Evolutionary conservation across 1,284 basidiomycete genomes (phyloP).

Genomic region (Apiotrichum gamsii): DNA sequence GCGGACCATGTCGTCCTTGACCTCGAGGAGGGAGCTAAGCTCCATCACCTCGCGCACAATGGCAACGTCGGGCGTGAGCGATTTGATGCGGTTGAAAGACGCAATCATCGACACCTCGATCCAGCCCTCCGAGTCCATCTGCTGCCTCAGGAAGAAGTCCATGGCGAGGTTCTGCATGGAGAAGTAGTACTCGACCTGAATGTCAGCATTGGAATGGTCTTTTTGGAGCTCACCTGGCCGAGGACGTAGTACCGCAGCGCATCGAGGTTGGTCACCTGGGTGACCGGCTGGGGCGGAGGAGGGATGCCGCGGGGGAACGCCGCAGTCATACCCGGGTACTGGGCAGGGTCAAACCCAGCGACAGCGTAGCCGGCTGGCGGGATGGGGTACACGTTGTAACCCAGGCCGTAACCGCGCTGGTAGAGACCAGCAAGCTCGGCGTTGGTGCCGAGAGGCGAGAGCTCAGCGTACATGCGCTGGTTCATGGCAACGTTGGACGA

Average conservation of each 20-base stretch:
- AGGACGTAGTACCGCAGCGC: slow-evolving; percentile 60
- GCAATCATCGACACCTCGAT: slow-evolving; percentile 71
- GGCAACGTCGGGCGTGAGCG: slow-evolving; percentile 59
- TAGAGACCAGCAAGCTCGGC: slow-evolving; percentile 17
- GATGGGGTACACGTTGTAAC: slow-evolving; percentile 26
- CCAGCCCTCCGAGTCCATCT: slow-evolving; percentile 91
- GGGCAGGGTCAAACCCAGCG: slow-evolving; percentile 7
- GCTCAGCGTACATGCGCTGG: slow-evolving; percentile 9
- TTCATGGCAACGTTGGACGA: slow-evolving; percentile 8
- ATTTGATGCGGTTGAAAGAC: slow-evolving; percentile 76
- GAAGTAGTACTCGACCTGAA: slow-evolving; percentile 77
- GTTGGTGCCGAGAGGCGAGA: slow-evolving; percentile 10
- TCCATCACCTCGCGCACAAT: slow-evolving; percentile 66
- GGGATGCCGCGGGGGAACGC: slow-evolving; percentile 21
- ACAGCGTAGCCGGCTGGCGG: slow-evolving; percentile 13
- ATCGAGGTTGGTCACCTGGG: slow-evolving; percentile 56
- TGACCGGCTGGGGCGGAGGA: slow-evolving; percentile 56
- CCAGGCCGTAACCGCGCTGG: slow-evolving; percentile 24
- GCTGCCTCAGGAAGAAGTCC: slow-evolving; percentile 70
- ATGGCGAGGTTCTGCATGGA: slow-evolving; percentile 76
- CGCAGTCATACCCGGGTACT: slow-evolving; percentile 1
- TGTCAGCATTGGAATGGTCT: neutral
- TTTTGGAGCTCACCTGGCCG: slow-evolving; percentile 50
- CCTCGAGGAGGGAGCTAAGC: slow-evolving; percentile 64
- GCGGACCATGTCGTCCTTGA: slow-evolving; percentile 61